Conservation (phyloP, 345 rosid genomes). For the Brassica rapa region DNA sequence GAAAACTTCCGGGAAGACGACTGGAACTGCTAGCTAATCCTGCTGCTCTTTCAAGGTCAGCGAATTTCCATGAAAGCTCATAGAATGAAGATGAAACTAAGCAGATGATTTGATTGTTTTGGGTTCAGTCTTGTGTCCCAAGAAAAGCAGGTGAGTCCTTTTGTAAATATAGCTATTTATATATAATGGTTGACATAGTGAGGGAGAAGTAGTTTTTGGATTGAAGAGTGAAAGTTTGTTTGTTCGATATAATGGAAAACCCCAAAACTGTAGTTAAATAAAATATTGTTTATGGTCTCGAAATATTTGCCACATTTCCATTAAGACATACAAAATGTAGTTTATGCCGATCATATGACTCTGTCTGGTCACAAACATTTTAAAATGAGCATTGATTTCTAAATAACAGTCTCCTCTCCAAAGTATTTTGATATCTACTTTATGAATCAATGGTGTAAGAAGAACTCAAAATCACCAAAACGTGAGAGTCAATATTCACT, state of each 20-base stretch:
- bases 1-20: slow-evolving; percentile 43
- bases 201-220: slow-evolving; percentile 33
- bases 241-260: slow-evolving; percentile 20
- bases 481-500: too few relatives aligned
- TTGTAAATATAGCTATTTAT: not conserved
- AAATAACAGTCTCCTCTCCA: too few relatives aligned
- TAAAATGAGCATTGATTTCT: not conserved
- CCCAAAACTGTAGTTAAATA: slow-evolving; percentile 31
- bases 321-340: not conserved
- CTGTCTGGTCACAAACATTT: not conserved
- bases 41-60: slow-evolving; percentile 80
- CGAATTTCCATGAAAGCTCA: slow-evolving; percentile 71
- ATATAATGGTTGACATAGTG: slow-evolving; percentile 30
- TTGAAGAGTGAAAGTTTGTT: slow-evolving; percentile 35
- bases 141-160: slow-evolving; percentile 34
- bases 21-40: slow-evolving; percentile 75
- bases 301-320: not conserved
- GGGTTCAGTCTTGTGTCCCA: slow-evolving; percentile 30
- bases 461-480: too few relatives aligned
- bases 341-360: not conserved
- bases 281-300: not conserved
- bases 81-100: slow-evolving; percentile 20
- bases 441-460: too few relatives aligned
- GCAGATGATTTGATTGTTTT: slow-evolving; percentile 30
- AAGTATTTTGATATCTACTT: too few relatives aligned